phyloP scores from a whole-genome alignment of 169 alveolate genomes.

The Plasmodium relictum region DNA sequence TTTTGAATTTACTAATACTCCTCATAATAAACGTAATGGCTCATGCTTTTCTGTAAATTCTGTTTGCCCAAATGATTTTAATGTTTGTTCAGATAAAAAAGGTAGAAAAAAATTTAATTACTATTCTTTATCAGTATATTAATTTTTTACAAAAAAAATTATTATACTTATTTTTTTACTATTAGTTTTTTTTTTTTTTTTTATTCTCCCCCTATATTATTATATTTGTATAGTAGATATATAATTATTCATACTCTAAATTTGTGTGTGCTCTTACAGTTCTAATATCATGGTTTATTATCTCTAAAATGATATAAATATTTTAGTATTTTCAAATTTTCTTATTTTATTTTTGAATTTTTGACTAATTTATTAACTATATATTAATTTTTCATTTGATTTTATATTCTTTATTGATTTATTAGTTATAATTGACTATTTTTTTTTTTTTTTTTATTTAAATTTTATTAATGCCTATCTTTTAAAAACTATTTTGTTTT shows the following conservation, averaged over 20 bases:
- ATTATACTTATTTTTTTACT: not conserved
- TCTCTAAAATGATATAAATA: too few relatives aligned
- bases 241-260: too few relatives aligned
- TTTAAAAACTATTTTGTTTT: too few relatives aligned
- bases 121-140: constrained; percentile 66
- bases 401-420: too few relatives aligned
- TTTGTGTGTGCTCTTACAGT: too few relatives aligned
- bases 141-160: not conserved
- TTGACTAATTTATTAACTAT: too few relatives aligned
- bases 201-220: not conserved
- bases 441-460: not conserved
- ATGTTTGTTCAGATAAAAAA: constrained; percentile 61
- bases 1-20: constrained; percentile 51
- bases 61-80: constrained; percentile 46
- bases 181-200: not conserved
- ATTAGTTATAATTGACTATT: too few relatives aligned
- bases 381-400: too few relatives aligned
- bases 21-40: constrained; percentile 49
- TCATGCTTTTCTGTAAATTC: constrained; percentile 38
- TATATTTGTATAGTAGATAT: too few relatives aligned
- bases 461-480: not conserved
- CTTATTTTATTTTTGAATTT: too few relatives aligned
- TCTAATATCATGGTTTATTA: too few relatives aligned
- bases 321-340: too few relatives aligned
- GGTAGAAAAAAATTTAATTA: constrained; percentile 22